Evolutionary conservation across 2,329 filamentous ascomycete genomes (phyloP).

Genomic region (Trichophyton schoenleinii): DNA sequence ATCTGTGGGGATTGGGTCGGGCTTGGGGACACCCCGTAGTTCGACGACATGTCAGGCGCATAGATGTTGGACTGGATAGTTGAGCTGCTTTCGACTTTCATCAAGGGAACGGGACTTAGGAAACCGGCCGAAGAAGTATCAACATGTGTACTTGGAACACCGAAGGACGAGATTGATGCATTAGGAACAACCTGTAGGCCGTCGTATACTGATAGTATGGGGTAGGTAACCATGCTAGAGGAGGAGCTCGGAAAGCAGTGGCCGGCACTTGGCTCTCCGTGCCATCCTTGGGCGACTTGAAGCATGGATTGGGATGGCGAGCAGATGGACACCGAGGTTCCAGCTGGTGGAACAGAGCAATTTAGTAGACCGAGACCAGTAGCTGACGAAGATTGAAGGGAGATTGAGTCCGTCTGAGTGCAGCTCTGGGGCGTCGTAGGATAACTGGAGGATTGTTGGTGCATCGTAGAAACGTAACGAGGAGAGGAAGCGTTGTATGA

Average conservation of each 20-base stretch:
- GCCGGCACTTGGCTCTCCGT: conserved; percentile 15
- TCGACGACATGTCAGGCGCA: background rate
- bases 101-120: background rate
- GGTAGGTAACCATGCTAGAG: conserved; percentile 15
- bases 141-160: background rate
- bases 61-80: conserved; percentile 1
- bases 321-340: conserved; percentile 16
- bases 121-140: conserved; percentile 2
- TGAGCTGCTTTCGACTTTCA: conserved; percentile 1
- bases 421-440: conserved; percentile 15
- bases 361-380: conserved; percentile 24
- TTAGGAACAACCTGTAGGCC: conserved; percentile 16
- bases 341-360: conserved; percentile 17
- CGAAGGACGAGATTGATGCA: conserved; percentile 16
- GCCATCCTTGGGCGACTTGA: conserved; percentile 16
- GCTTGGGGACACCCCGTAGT: background rate
- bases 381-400: background rate
- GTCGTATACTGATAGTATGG: conserved; percentile 17
- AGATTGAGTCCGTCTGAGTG: background rate
- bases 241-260: conserved; percentile 15
- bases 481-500: conserved; percentile 16
- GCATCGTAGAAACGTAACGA: conserved; percentile 9
- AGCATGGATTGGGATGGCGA: conserved; percentile 15
- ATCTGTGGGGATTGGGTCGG: background rate
- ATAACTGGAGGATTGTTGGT: conserved; percentile 15